A percentile compares a stretch with the other conserved stretches of the same genome.
Conservation (phyloP, 2,329 filamentous ascomycete species). For the Esteya vermicola region DNA sequence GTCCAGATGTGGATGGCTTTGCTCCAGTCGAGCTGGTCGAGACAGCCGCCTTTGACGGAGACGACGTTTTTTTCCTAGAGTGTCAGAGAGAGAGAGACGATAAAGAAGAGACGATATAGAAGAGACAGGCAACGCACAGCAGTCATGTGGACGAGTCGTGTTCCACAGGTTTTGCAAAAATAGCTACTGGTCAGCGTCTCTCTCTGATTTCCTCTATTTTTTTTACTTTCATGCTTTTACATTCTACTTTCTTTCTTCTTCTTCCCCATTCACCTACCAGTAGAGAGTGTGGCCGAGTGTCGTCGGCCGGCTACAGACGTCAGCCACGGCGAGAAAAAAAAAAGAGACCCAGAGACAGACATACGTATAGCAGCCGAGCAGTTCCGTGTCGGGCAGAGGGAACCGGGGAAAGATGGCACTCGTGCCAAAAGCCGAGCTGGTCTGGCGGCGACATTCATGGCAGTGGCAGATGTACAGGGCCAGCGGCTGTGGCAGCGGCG, state of each 20-base stretch:
- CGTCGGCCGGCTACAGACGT: constrained; percentile 34
- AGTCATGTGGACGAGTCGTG: constrained; percentile 47
- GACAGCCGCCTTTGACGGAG: constrained; percentile 52
- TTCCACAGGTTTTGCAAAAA: constrained; percentile 54
- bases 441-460: constrained; percentile 11
- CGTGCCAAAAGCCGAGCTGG: constrained; percentile 42
- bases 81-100: neutral
- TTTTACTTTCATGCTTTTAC: too few relatives aligned
- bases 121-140: constrained; percentile 22
- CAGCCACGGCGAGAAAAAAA: neutral
- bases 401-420: constrained; percentile 60
- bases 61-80: constrained; percentile 41
- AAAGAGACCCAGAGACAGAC: constrained; percentile 12
- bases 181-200: constrained; percentile 26
- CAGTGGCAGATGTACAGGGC: constrained; percentile 14
- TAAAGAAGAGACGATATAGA: too few relatives aligned
- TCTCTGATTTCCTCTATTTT: neutral
- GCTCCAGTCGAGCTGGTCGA: constrained; percentile 47
- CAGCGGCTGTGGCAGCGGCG: constrained; percentile 8
- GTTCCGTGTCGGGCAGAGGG: constrained; percentile 31
- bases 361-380: constrained; percentile 40
- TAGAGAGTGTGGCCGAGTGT: constrained; percentile 41
- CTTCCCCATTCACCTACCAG: constrained; percentile 27
- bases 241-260: constrained; percentile 2
- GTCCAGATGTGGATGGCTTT: constrained; percentile 54